These are phyloP conservation scores for Picea abies DNA, from an alignment of 83 land plant genomes.

Conservation along the genomic window DNA sequence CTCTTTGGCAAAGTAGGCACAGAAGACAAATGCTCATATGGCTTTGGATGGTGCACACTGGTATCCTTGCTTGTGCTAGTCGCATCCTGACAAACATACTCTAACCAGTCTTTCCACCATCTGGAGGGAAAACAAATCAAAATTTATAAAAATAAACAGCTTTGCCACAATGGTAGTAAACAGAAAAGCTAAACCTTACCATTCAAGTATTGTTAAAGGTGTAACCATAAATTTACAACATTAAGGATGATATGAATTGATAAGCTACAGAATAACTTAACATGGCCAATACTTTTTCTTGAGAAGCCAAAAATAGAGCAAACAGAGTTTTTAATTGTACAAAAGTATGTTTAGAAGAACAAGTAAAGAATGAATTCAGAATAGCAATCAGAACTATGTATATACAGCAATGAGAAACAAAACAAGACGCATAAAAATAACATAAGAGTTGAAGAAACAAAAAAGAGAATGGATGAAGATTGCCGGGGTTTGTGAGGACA, in stretches of 20 bases:
- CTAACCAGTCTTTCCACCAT: slow-evolving; percentile 78
- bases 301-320: neutral
- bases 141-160: neutral
- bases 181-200: neutral
- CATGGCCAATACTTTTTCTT: no score
- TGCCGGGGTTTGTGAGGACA: no score
- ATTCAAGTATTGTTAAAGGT: neutral
- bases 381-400: neutral
- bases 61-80: slow-evolving; percentile 29
- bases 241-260: neutral
- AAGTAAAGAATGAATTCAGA: neutral
- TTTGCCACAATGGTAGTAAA: neutral
- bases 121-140: slow-evolving; percentile 22
- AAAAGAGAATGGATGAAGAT: no score
- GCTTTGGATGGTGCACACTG: slow-evolving; percentile 13
- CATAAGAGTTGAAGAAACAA: neutral
- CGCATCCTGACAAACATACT: slow-evolving; percentile 58
- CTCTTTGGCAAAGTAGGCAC: slow-evolving; percentile 27
- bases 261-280: neutral
- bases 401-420: neutral
- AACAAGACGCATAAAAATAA: neutral
- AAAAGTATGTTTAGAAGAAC: neutral
- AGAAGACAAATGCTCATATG: slow-evolving; percentile 27
- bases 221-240: neutral
- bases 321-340: neutral